Percentiles rank a stretch among this genome's conserved stretches.
These are phyloP conservation scores for Periconia digitata DNA, from an alignment of 2,329 filamentous ascomycete genomes.

Conservation along the genomic window DNA sequence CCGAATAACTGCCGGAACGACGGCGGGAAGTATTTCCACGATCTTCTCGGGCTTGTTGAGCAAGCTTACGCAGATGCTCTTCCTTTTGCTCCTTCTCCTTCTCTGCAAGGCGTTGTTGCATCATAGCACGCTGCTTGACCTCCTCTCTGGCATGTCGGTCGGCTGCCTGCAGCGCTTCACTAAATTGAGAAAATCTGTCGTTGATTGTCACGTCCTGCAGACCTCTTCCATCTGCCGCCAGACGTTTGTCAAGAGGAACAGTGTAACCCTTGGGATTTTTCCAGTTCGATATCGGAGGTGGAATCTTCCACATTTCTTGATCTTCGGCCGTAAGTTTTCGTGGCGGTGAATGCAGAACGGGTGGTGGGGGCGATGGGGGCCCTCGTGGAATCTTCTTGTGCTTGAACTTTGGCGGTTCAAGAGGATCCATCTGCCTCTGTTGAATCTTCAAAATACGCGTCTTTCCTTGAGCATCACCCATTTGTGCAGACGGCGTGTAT, in stretches of 20 bases:
- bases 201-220: slow-evolving; percentile 95
- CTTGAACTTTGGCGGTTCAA: slow-evolving; percentile 98
- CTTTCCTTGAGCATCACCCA: slow-evolving; percentile 84
- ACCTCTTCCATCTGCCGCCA: slow-evolving; percentile 89
- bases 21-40: slow-evolving; percentile 54
- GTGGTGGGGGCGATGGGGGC: slow-evolving; percentile 87
- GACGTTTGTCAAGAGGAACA: slow-evolving; percentile 88
- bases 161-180: slow-evolving; percentile 90
- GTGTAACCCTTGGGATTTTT: slow-evolving; percentile 99
- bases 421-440: slow-evolving; percentile 86
- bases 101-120: slow-evolving; percentile 95
- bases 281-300: slow-evolving; percentile 93
- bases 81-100: slow-evolving; percentile 96
- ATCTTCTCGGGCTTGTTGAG: slow-evolving; percentile 89
- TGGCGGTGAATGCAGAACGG: slow-evolving; percentile 92
- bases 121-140: slow-evolving; percentile 84
- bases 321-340: slow-evolving; percentile 95
- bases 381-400: slow-evolving; percentile 97
- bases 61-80: slow-evolving; percentile 82
- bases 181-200: slow-evolving; percentile 96
- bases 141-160: slow-evolving; percentile 95
- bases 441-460: slow-evolving; percentile 99
- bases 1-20: slow-evolving; percentile 46
- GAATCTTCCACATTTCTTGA: slow-evolving; percentile 93
- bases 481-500: slow-evolving; percentile 95